Evolutionary conservation across 2,329 filamentous ascomycete species (phyloP), one percentile per base, ranked within the genome.

Genomic region (Fusarium keratoplasticum): DNA sequence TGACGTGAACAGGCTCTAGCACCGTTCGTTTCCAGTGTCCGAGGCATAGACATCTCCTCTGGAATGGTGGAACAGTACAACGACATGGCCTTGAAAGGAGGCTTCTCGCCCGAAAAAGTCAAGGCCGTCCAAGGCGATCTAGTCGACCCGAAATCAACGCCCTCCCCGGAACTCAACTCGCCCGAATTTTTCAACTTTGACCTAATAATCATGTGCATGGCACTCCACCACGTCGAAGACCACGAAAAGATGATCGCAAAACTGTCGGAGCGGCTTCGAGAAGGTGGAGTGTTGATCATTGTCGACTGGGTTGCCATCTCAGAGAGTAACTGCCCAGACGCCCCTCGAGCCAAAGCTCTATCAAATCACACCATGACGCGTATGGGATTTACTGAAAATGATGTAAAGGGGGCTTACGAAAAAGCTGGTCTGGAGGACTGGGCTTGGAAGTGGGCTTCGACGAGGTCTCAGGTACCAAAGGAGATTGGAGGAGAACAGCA

Each of bases 151-250:
- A 66, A 68, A 6, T 68, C 72, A 40, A 75, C 75, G 0, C 74
- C 78, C 0, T 74, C 70, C 0, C 68, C 74, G 0, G 77, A 74
- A 35, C 62, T 80, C 11, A n/a, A 68, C 33, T 66, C 72, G 0
- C 59, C 74, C 4, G 76, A 75, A 36, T 78, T 78, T 52, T 64
- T 65, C 61, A 55, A 67, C 18, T 84, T 83, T 55, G 83, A 83
- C 58, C 61, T 81, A 7, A 73, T 78, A 7, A 76, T 81, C 33
- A 83, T 83, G 64, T 79, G 77, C 14, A 77, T 83, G 77, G 81
- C 83, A 0, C 80, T 84, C 1, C 82, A 84, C 44, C 82, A 84
- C 44, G 76, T 84, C 10, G 71, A 78, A 5, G 75, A 83, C 35
- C 72, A 77, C 0, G 68, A 73, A 0, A 59, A 47, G 2, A 80